Base-by-base conservation (phyloP, 768 basidiomycete species). In the Suillus sp. region DNA sequence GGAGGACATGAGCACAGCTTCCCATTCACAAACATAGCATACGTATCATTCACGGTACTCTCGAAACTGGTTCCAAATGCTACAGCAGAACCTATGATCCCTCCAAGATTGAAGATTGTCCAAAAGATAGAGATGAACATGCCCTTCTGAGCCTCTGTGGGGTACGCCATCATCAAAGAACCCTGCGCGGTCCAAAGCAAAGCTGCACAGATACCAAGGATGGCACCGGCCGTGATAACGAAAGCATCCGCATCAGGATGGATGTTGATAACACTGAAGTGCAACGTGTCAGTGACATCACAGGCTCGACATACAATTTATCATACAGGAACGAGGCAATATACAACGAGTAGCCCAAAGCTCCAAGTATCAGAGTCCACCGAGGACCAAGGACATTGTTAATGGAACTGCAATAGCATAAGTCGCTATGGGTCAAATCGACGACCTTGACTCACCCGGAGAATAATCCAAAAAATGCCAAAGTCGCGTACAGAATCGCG, bases 111-210 rank as follows among this genome's bases (percentile, higher is more conserved):
- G 78, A 93, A 92, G 64, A 92, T 88, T 57, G 82, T 74, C 90
- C 90, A 92, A 77, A 91, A 91, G 40, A 90, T 84, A 51, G 81
- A 85, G 54, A 92, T 89, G 75, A 81, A 91, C 48, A 73, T 80
- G 27, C 90, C 90, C 74, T 92, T 92, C 73, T 91, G 84, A 56
- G 73, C 71, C 73, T 92, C 90, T 4, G 88, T 89, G 0, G 90
- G 89, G 73, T 92, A 92, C 2, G 89, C 84, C 71, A 93, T 74
- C 86, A 91, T 92, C 60, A 92, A 76, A 16, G 86, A 86, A 20
- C 90, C 91, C 69, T 92, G 90, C 0, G 89, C 88, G 0, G 89
- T 86, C 91, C 90, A 91, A 9, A 91, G 78, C 51, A 92, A 73
- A 18, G 79, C 80, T 10, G 81, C 89, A 67, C 86, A 89, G 48